Percentiles rank a stretch among this genome's conserved stretches.
Conservation (phyloP, 768 basidiomycete genomes). For the Tricholoma saponaceum region DNA sequence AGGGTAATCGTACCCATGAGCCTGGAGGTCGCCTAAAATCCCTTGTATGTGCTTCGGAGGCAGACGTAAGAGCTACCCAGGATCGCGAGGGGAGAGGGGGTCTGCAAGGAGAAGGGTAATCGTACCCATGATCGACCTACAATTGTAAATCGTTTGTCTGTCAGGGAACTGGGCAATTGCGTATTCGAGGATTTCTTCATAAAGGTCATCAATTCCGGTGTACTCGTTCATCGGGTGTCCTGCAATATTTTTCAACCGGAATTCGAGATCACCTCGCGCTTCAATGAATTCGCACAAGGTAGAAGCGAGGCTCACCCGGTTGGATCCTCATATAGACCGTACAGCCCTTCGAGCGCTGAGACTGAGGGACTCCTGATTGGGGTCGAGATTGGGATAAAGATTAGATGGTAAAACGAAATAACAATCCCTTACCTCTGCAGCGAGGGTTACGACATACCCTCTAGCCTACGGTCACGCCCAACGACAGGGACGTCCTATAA, state of each 20-base stretch:
- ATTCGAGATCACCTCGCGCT: constrained; percentile 14
- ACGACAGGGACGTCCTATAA: too few relatives aligned
- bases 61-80: constrained; percentile 9
- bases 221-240: constrained; percentile 10
- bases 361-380: too few relatives aligned
- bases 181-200: constrained; percentile 11
- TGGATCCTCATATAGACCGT: too few relatives aligned
- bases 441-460: too few relatives aligned
- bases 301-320: constrained; percentile 19
- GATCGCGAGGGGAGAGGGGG: constrained; percentile 11
- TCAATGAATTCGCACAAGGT: constrained; percentile 16
- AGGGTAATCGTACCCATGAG: too few relatives aligned
- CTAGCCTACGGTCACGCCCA: too few relatives aligned
- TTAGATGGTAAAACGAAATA: too few relatives aligned
- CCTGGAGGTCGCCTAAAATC: constrained; percentile 12
- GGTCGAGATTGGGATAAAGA: too few relatives aligned
- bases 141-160: constrained; percentile 7
- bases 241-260: constrained; percentile 11
- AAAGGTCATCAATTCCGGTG: constrained; percentile 14
- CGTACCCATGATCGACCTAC: constrained; percentile 11
- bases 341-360: constrained; percentile 10
- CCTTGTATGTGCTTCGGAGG: constrained; percentile 15
- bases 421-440: too few relatives aligned
- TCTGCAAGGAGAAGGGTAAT: constrained; percentile 11
- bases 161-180: constrained; percentile 12